Conservation (phyloP, 192 early-diverging fungal genomes). For the Phycomyces nitens region DNA sequence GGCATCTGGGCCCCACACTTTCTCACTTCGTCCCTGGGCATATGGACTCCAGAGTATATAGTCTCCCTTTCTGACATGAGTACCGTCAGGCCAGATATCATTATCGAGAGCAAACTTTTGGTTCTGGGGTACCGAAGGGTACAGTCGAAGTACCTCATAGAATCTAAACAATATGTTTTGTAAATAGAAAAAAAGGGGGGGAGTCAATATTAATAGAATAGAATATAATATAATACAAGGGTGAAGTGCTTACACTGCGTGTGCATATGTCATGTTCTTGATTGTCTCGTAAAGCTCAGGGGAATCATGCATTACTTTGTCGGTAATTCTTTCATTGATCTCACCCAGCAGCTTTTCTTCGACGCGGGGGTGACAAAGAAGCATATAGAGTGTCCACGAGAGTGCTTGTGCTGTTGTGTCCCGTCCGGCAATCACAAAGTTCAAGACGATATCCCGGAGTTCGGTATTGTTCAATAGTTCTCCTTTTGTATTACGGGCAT, state of each 20-base stretch:
- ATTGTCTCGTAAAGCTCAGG: slow-evolving; percentile 28
- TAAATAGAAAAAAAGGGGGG: too few species aligned
- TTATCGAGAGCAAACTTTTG: slow-evolving; percentile 54
- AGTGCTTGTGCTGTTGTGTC: slow-evolving; percentile 53
- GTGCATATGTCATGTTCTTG: slow-evolving; percentile 32
- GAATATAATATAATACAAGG: too few species aligned
- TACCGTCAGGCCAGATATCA: slow-evolving; percentile 60
- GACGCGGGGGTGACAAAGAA: slow-evolving; percentile 40
- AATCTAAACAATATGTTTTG: slow-evolving; percentile 11
- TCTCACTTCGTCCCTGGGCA: slow-evolving; percentile 45
- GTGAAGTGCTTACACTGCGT: slow-evolving; percentile 38
- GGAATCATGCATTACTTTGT: slow-evolving; percentile 23
- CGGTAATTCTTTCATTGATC: slow-evolving; percentile 23
- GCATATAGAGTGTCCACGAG: slow-evolving; percentile 46
- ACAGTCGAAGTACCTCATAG: slow-evolving; percentile 60
- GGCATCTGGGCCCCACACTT: slow-evolving; percentile 65
- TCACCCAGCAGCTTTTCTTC: slow-evolving; percentile 46
- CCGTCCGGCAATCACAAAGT: slow-evolving; percentile 40
- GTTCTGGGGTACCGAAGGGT: slow-evolving; percentile 64
- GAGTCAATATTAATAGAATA: too few species aligned
- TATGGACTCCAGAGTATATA: slow-evolving; percentile 49
- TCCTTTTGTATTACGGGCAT: slow-evolving; percentile 27
- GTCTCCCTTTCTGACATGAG: slow-evolving; percentile 50
- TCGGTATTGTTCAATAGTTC: slow-evolving; percentile 21
- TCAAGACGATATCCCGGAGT: slow-evolving; percentile 35